phyloP scores from a whole-genome alignment of 2,329 filamentous ascomycete species.

The Epichloe sibirici region DNA sequence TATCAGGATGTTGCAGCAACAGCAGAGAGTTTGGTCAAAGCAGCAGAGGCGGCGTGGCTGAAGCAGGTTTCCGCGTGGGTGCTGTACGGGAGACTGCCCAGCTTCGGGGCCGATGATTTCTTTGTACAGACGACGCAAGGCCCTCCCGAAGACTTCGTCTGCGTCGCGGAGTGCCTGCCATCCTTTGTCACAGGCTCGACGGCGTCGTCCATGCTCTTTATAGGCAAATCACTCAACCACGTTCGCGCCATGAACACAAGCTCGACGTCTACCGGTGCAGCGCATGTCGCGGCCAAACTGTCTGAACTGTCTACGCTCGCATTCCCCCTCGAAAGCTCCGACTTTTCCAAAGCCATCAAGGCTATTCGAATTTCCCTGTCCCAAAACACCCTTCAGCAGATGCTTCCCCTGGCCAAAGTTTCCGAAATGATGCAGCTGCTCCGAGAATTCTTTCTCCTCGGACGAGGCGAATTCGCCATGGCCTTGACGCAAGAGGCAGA shows the following conservation, averaged over 20 bases:
- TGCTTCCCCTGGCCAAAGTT: slow-evolving; percentile 68
- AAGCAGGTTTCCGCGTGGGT: slow-evolving; percentile 86
- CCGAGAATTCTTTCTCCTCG: slow-evolving; percentile 77
- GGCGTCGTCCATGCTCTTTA: slow-evolving; percentile 75
- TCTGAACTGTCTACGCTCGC: slow-evolving; percentile 53
- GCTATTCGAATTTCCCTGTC: slow-evolving; percentile 73
- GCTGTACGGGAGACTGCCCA: slow-evolving; percentile 72
- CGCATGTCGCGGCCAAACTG: slow-evolving; percentile 57
- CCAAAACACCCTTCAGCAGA: slow-evolving; percentile 67
- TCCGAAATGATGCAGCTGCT: slow-evolving; percentile 66
- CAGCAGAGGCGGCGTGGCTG: slow-evolving; percentile 84
- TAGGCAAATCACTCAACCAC: slow-evolving; percentile 80
- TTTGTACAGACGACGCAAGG: slow-evolving; percentile 52
- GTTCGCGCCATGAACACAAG: slow-evolving; percentile 48
- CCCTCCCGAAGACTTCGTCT: slow-evolving; percentile 42
- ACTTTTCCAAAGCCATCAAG: slow-evolving; percentile 59
- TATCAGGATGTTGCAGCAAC: slow-evolving; percentile 76
- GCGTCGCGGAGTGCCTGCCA: slow-evolving; percentile 53
- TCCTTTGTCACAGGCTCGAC: slow-evolving; percentile 65
- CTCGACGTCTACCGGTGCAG: slow-evolving; percentile 35
- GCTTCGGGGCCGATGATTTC: slow-evolving; percentile 71
- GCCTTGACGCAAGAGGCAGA: slow-evolving; percentile 78
- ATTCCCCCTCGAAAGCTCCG: slow-evolving; percentile 61
- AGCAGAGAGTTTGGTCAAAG: slow-evolving; percentile 56
- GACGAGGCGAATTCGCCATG: slow-evolving; percentile 83